A percentile compares a stretch with the other conserved stretches of the same genome.
phyloP scores from a whole-genome alignment of 1,284 basidiomycete species.

The Puccinia triticina region DNA sequence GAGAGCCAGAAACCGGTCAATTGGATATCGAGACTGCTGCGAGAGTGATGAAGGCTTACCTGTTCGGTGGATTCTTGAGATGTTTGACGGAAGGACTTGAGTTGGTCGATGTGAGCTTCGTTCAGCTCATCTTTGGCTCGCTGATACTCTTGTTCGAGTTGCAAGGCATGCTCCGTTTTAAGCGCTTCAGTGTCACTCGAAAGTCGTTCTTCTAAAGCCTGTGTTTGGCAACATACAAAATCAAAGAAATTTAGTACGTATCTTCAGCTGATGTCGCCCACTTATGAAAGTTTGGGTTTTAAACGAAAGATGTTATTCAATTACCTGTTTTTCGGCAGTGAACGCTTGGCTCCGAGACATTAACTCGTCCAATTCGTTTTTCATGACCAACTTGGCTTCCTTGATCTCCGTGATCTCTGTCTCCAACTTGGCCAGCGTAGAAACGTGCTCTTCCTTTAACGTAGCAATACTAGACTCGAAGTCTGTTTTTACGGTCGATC shows the following conservation, averaged over 20 bases:
- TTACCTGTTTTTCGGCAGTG: conserved; percentile 30
- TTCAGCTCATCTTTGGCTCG: conserved; percentile 48
- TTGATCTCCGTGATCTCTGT: conserved; percentile 19
- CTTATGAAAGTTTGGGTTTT: not conserved
- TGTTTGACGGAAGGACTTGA: conserved; percentile 31
- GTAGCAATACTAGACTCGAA: conserved; percentile 11
- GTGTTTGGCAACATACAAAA: not conserved
- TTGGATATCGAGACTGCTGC: not conserved
- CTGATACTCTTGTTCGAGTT: conserved; percentile 32
- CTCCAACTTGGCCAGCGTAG: conserved; percentile 27
- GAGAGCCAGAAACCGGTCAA: not conserved
- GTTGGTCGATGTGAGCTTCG: conserved; percentile 36
- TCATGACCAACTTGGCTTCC: not conserved
- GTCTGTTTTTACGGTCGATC: not conserved
- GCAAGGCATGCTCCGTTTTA: conserved; percentile 20
- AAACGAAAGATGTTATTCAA: not conserved
- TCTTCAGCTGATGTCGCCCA: not conserved
- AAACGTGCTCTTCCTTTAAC: conserved; percentile 25
- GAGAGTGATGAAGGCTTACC: conserved; percentile 12
- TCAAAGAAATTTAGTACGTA: not conserved
- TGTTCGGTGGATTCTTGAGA: conserved; percentile 48
- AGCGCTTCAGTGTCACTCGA: conserved; percentile 24
- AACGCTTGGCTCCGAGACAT: not conserved
- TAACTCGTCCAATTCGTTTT: conserved; percentile 23
- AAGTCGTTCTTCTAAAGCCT: conserved; percentile 30